Percentiles rank a stretch among this genome's conserved stretches.
phyloP scores from a whole-genome alignment of 371 early-diverging fungal species.

The Mucor circinelloides region DNA sequence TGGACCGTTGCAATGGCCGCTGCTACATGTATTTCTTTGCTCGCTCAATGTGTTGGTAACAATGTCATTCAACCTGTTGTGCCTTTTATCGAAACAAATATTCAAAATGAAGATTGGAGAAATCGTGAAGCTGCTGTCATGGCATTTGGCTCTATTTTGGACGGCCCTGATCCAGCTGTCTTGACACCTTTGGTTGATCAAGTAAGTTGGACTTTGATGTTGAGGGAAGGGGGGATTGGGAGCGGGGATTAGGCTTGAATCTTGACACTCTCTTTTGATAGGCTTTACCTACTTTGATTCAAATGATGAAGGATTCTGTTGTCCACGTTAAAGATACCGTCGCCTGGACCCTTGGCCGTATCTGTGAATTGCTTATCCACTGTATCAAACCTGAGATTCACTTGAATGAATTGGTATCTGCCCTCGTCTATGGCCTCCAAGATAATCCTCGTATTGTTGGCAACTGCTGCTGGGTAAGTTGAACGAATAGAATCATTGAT shows the following conservation, averaged over 20 bases:
- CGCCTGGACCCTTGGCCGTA: conserved; percentile 95
- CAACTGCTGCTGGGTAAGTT: conserved; percentile 83
- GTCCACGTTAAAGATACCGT: conserved; percentile 93
- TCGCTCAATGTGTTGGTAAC: conserved; percentile 82
- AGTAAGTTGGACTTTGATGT: conserved; percentile 3
- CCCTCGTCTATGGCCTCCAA: conserved; percentile 78
- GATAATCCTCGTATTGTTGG: conserved; percentile 88
- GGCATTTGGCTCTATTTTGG: conserved; percentile 97
- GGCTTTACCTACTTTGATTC: conserved; percentile 85
- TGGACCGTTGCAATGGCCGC: conserved; percentile 98
- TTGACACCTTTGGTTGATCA: conserved; percentile 80
- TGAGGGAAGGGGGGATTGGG: too few species aligned
- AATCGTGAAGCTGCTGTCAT: conserved; percentile 95
- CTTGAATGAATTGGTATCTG: conserved; percentile 73
- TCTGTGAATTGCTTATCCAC: conserved; percentile 74
- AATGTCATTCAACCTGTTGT: conserved; percentile 79
- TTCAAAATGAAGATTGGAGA: conserved; percentile 86
- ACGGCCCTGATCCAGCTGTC: conserved; percentile 79
- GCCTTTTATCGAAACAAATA: conserved; percentile 89
- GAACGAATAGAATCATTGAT: background rate
- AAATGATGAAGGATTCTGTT: conserved; percentile 85
- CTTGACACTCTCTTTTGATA: conserved; percentile 1
- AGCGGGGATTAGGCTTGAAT: background rate
- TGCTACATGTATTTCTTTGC: conserved; percentile 87
- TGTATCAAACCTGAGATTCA: conserved; percentile 78